Evolutionary conservation across 2,329 filamentous ascomycete genomes (phyloP).

Genomic region (Cladosporium austrohemisphaericum): DNA sequence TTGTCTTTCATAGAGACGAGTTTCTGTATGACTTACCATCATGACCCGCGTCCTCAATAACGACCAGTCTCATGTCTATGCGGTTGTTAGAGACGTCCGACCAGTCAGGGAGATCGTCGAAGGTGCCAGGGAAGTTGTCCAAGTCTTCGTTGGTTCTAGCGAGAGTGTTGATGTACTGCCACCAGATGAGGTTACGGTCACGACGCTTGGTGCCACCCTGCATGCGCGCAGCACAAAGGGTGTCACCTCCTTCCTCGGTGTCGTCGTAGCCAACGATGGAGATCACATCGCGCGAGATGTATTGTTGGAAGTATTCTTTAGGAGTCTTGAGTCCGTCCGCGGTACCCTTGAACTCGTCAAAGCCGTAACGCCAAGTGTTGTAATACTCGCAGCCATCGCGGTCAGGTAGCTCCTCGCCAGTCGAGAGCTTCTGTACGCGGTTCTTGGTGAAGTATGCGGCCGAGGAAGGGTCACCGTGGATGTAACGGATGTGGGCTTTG

Average conservation of each 20-base stretch:
- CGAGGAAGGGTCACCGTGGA: constrained; percentile 7
- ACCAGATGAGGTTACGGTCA: constrained; percentile 14
- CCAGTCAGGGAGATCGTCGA: constrained; percentile 5
- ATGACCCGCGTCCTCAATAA: constrained; percentile 6
- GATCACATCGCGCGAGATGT: constrained; percentile 9
- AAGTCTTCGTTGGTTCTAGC: constrained; percentile 10
- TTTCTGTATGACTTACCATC: no score
- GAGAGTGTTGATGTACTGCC: constrained; percentile 12
- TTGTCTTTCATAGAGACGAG: no score
- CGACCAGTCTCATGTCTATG: constrained; percentile 9
- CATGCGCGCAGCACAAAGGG: constrained; percentile 7
- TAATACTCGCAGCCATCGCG: constrained; percentile 11
- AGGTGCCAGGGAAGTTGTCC: constrained; percentile 1
- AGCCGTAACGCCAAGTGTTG: constrained; percentile 11
- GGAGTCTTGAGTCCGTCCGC: constrained; percentile 11
- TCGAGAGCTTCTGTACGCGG: neutral
- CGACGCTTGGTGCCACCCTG: constrained; percentile 11
- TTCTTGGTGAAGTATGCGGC: constrained; percentile 13
- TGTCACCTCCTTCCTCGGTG: neutral
- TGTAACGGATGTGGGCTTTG: constrained; percentile 10
- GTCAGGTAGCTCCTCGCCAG: constrained; percentile 2
- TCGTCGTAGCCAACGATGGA: constrained; percentile 13
- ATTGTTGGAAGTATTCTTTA: constrained; percentile 13
- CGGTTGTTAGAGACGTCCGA: constrained; percentile 10
- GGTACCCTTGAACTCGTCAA: constrained; percentile 10